Evolutionary conservation across 306 rosid genomes (phyloP).

Genomic region (Geum urbanum): DNA sequence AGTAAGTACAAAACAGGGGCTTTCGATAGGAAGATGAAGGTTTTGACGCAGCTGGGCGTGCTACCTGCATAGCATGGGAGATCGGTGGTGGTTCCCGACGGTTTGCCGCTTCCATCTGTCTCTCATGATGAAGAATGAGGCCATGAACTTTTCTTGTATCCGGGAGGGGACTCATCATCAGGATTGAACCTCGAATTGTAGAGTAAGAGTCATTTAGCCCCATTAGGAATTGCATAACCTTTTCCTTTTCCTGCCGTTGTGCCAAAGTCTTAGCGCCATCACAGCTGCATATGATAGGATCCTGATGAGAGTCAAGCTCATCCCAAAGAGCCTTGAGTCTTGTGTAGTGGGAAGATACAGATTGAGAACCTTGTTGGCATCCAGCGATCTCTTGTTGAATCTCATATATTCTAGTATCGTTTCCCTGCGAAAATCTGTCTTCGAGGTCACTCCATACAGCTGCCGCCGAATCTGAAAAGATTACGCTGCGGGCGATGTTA

Average conservation of each 20-base stretch:
- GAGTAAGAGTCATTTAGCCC: neutral
- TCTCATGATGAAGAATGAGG: neutral
- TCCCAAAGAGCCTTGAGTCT: conserved; percentile 4
- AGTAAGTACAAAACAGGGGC: neutral
- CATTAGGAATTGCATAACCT: neutral
- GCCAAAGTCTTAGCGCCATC: neutral
- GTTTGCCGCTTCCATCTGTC: neutral
- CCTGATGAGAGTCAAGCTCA: conserved; percentile 1
- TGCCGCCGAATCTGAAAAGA: neutral
- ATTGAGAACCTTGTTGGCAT: neutral
- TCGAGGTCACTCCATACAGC: neutral
- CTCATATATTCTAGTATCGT: neutral
- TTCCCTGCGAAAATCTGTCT: neutral
- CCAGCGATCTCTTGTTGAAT: neutral
- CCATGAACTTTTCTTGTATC: neutral
- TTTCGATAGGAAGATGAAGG: neutral
- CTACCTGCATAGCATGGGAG: neutral
- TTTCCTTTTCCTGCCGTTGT: neutral
- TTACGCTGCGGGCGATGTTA: neutral
- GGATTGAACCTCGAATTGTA: neutral
- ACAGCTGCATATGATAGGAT: neutral
- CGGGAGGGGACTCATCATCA: conserved; percentile 14
- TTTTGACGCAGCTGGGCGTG: neutral
- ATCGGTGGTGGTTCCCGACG: neutral
- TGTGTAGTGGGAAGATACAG: neutral